Conservation (phyloP, 2,329 filamentous ascomycete genomes). For the Aspergillus chevalieri region DNA sequence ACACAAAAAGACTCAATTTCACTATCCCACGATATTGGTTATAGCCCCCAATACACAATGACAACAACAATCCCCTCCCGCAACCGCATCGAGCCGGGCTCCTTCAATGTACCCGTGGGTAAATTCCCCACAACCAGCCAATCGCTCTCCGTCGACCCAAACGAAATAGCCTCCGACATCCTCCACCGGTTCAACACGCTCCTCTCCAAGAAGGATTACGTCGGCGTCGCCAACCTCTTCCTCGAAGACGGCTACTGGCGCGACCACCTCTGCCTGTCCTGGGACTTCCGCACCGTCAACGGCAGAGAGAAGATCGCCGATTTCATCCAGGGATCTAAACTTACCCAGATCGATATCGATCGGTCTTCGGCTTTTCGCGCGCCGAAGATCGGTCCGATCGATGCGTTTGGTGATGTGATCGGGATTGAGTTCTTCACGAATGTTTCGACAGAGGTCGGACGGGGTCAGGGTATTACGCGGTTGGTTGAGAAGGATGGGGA, state of each 20-base stretch:
- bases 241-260: slow-evolving; percentile 51
- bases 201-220: slow-evolving; percentile 29
- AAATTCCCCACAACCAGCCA: slow-evolving; percentile 37
- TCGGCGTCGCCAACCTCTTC: slow-evolving; percentile 40
- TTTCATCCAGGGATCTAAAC: slow-evolving; percentile 31
- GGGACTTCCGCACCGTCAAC: slow-evolving; percentile 52
- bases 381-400: slow-evolving; percentile 44
- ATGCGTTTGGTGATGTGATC: slow-evolving; percentile 43
- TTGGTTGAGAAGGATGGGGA: slow-evolving; percentile 38
- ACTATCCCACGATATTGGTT: neutral
- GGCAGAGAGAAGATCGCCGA: slow-evolving; percentile 36
- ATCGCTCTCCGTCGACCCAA: slow-evolving; percentile 29
- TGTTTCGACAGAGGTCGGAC: slow-evolving; percentile 49
- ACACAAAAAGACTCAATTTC: neutral
- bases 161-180: slow-evolving; percentile 30
- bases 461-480: slow-evolving; percentile 52
- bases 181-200: slow-evolving; percentile 36
- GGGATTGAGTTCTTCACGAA: slow-evolving; percentile 55
- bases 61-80: slow-evolving; percentile 26
- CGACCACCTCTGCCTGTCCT: slow-evolving; percentile 53
- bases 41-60: neutral
- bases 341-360: slow-evolving; percentile 45
- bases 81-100: slow-evolving; percentile 47
- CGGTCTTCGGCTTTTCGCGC: slow-evolving; percentile 39
- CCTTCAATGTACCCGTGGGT: slow-evolving; percentile 46